A percentile compares a stretch with the other conserved stretches of the same genome.
Evolutionary conservation across 768 basidiomycete genomes (phyloP).

Genomic region (Lactarius vividus): DNA sequence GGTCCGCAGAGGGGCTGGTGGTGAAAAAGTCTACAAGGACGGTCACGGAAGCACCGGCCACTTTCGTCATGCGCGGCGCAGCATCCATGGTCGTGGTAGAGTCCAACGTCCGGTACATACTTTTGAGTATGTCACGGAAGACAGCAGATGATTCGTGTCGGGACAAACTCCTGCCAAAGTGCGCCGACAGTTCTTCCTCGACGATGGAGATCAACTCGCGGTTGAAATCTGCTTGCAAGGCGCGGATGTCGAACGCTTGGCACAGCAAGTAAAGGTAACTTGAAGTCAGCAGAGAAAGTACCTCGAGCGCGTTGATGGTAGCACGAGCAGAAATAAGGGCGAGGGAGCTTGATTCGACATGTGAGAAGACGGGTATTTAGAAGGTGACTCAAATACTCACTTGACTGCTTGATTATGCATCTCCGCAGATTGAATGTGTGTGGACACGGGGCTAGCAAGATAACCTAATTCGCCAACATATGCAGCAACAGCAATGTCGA

Average conservation of each 20-base stretch:
- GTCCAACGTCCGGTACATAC: conserved; percentile 56
- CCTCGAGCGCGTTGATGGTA: conserved; percentile 74
- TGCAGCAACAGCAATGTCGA: conserved; percentile 81
- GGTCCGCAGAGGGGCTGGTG: conserved; percentile 23
- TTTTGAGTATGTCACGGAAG: conserved; percentile 39
- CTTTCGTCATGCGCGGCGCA: conserved; percentile 62
- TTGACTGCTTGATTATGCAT: conserved; percentile 94
- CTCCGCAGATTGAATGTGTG: conserved; percentile 82
- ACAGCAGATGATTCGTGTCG: conserved; percentile 35
- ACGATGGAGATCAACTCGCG: conserved; percentile 48
- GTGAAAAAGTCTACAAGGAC: conserved; percentile 61
- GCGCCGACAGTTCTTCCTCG: conserved; percentile 45
- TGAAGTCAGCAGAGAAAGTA: conserved; percentile 68
- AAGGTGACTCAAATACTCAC: conserved; percentile 42
- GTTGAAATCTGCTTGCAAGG: conserved; percentile 65
- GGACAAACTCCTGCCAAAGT: conserved; percentile 44
- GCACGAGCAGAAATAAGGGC: conserved; percentile 82
- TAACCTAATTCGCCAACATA: conserved; percentile 81
- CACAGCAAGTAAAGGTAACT: conserved; percentile 76
- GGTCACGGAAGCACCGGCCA: conserved; percentile 59
- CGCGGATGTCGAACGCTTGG: conserved; percentile 85
- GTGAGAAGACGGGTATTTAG: conserved; percentile 16
- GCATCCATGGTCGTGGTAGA: conserved; percentile 71
- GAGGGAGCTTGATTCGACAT: conserved; percentile 54
- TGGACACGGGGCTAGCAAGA: conserved; percentile 80